A percentile compares a stretch with the other conserved stretches of the same genome.
These are phyloP conservation scores for Withania somnifera DNA, from an alignment of 305 asterid species.

Conservation along the genomic window DNA sequence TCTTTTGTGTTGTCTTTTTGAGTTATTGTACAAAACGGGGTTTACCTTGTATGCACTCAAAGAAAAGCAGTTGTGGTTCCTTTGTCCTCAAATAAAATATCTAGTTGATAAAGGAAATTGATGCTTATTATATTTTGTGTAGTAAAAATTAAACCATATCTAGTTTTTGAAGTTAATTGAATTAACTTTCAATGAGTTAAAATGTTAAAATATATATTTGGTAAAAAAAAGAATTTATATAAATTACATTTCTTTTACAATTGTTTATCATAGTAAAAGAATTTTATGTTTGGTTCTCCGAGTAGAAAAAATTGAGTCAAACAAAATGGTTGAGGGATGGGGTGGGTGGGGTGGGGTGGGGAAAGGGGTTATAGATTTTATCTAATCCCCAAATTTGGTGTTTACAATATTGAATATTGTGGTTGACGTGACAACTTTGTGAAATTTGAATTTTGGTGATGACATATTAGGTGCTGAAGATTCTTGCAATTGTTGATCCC, in stretches of 20 bases:
- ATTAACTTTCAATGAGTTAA: neutral
- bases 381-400: neutral
- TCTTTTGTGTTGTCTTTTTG: too few relatives aligned
- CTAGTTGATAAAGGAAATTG: neutral
- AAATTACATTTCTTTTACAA: neutral
- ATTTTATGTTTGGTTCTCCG: neutral
- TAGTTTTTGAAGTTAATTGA: neutral
- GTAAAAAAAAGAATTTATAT: neutral
- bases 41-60: too few relatives aligned
- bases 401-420: neutral
- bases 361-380: neutral
- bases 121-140: neutral
- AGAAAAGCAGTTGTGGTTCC: too few relatives aligned
- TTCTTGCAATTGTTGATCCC: conserved; percentile 49
- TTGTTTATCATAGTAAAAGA: neutral
- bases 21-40: too few relatives aligned
- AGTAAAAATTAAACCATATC: neutral
- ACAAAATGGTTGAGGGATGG: too few relatives aligned
- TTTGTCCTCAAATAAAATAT: too few relatives aligned
- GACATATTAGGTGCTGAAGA: conserved; percentile 54
- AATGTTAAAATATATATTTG: neutral
- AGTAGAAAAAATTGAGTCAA: neutral
- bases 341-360: too few relatives aligned
- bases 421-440: neutral
- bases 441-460: neutral